Percentiles rank a stretch among this genome's conserved stretches.
These are phyloP conservation scores for Erodium trifolium DNA, from an alignment of 441 rosid genomes.

Conservation along the genomic window DNA sequence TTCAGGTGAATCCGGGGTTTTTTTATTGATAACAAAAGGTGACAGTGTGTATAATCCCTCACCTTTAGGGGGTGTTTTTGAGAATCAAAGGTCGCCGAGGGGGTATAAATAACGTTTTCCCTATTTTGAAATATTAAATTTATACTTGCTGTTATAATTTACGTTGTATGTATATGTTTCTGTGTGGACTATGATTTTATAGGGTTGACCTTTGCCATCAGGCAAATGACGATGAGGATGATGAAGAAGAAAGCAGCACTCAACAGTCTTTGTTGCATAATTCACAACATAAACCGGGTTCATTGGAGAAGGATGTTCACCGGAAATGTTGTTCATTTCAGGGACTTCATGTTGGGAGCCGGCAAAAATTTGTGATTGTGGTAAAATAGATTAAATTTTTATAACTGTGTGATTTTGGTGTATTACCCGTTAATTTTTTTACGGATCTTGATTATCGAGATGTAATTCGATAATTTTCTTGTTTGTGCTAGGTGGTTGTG, in stretches of 20 bases:
- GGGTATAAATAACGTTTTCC: too few relatives aligned
- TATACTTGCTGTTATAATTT: slow-evolving; percentile 16
- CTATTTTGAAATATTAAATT: too few relatives aligned
- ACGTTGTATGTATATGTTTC: slow-evolving; percentile 23
- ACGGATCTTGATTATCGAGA: neutral
- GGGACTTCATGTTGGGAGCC: slow-evolving; percentile 37
- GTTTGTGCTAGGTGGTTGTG: slow-evolving; percentile 32
- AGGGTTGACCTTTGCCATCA: slow-evolving; percentile 90
- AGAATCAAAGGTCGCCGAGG: too few relatives aligned
- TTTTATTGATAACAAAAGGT: too few relatives aligned
- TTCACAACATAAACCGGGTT: slow-evolving; percentile 29
- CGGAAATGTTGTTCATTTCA: slow-evolving; percentile 44
- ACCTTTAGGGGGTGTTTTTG: too few relatives aligned
- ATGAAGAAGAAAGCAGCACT: slow-evolving; percentile 31
- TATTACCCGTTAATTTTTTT: neutral
- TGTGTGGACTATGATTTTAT: slow-evolving; percentile 34
- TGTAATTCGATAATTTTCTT: neutral
- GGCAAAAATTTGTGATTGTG: slow-evolving; percentile 50
- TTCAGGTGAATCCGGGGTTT: too few relatives aligned
- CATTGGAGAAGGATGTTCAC: slow-evolving; percentile 25
- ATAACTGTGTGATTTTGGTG: neutral
- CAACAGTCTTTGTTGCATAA: slow-evolving; percentile 39
- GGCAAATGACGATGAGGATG: slow-evolving; percentile 46
- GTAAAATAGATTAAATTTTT: slow-evolving; percentile 22
- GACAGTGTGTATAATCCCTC: slow-evolving; percentile 1